Conservation (phyloP, 495 filamentous ascomycete species). For the Aspergillus affinis region DNA sequence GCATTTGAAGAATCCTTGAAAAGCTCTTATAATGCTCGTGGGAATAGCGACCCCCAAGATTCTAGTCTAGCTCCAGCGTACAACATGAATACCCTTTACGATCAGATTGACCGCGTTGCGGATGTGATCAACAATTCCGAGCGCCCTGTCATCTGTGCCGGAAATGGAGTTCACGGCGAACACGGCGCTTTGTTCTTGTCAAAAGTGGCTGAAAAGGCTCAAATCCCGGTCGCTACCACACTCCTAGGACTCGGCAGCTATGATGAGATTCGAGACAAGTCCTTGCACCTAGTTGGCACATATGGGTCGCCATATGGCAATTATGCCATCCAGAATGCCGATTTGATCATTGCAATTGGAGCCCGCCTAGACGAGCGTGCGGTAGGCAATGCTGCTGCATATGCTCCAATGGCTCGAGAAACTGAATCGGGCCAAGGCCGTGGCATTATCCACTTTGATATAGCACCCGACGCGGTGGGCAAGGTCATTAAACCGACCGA, state of each 20-base stretch:
- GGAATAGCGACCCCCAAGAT: neutral
- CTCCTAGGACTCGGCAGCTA: constrained; percentile 65
- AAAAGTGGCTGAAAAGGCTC: constrained; percentile 56
- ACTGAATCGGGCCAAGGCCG: constrained; percentile 17
- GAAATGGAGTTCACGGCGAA: constrained; percentile 55
- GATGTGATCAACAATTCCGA: constrained; percentile 55
- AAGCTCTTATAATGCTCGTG: neutral
- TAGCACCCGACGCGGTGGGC: constrained; percentile 66
- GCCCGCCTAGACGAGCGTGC: constrained; percentile 67
- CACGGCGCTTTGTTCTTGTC: constrained; percentile 55
- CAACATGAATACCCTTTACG: constrained; percentile 50
- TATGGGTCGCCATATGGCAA: constrained; percentile 66
- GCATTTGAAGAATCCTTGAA: constrained; percentile 53
- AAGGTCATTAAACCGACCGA: constrained; percentile 64
- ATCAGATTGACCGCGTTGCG: constrained; percentile 54
- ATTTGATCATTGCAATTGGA: constrained; percentile 61
- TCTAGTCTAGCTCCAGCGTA: constrained; percentile 39
- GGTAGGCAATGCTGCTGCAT: constrained; percentile 51
- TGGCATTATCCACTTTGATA: constrained; percentile 65
- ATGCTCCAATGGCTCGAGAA: constrained; percentile 51
- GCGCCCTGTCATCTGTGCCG: constrained; percentile 62
- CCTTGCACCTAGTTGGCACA: constrained; percentile 66
- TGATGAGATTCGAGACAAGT: constrained; percentile 58
- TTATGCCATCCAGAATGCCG: constrained; percentile 64
- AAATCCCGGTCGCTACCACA: constrained; percentile 63